Evolutionary conservation across 768 basidiomycete genomes (phyloP), one percentile per base, ranked within the genome.

Genomic region (Boletus bicolor): DNA sequence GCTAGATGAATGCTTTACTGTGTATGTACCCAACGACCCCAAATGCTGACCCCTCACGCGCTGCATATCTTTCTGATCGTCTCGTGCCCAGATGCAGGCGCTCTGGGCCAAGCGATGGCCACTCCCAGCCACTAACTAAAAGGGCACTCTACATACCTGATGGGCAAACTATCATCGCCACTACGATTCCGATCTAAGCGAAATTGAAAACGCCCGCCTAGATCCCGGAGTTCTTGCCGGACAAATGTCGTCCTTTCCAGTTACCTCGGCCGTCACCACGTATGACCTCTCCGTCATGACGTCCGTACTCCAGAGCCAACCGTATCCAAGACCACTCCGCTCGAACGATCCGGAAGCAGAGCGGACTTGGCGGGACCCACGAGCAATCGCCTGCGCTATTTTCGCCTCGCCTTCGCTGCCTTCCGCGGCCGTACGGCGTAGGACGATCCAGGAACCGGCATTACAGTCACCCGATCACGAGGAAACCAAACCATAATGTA

Each of bases 401-500:
- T 50, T 49, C 43, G 42, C 59, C 42, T 32, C 50, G 5, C 35
- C 28, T 28, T 58, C 52, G 37, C 46, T 30, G 15, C 56, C 53
- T 68, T 67, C 70, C 70, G 69, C 70, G 70, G 68, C 55, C 45
- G 37, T 49, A 37, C 37, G 49, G 49, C 37, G 11, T 61, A 70
- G 62, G 69, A 59, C 59, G 54, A 69, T 71, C 69, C 63, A 72
- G 69, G 66, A 32, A 67, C 60, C 60, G 57, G 59, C 34, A 54
- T 38, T 58, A 59, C 44, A 36, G 39, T 58, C 42, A 55, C 38
- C 68, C 68, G 63, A 59, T 63, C 60, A 47, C 53, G 51, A 51
- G 49, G 9, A 51, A 24, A 47, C 38, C 30, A 44, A 62, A 62
- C 62, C 54, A 35, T 66, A 65, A 67, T 57, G 63, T 56, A 66